Conservation (phyloP, 2,329 filamentous ascomycete species). For the Trichoderma sp. region DNA sequence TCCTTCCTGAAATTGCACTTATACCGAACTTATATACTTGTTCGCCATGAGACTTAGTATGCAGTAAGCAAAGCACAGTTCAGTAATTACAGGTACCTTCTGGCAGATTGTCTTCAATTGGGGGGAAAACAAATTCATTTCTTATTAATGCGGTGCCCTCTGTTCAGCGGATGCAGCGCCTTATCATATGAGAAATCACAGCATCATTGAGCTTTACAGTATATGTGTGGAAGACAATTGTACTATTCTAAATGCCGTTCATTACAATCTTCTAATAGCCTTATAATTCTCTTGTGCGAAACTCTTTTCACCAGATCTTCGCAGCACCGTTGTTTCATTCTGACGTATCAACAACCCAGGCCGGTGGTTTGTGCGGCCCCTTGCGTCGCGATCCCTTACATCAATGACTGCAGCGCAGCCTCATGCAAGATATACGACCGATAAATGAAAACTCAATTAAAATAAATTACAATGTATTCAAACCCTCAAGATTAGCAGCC, state of each 20-base stretch:
- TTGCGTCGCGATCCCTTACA: not conserved
- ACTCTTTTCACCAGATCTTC: too few species aligned
- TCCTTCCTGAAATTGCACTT: not conserved
- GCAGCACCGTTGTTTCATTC: not conserved
- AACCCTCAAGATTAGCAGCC: not conserved
- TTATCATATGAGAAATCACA: not conserved
- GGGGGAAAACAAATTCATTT: not conserved
- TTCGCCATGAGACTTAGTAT: not conserved
- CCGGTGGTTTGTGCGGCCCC: not conserved
- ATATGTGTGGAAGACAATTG: not conserved
- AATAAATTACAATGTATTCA: not conserved
- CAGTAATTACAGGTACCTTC: not conserved
- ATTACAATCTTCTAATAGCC: not conserved
- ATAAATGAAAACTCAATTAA: not conserved
- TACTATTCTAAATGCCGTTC: not conserved
- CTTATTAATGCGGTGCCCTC: not conserved
- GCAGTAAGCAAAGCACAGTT: not conserved
- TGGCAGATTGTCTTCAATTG: not conserved
- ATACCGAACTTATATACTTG: not conserved
- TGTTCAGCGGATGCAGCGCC: not conserved
- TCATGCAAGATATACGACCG: not conserved
- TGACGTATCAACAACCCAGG: not conserved
- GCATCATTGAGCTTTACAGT: not conserved
- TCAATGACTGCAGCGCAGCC: not conserved
- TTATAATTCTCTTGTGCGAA: not conserved